A percentile compares a stretch with the other conserved stretches of the same genome.
phyloP scores from a whole-genome alignment of 352 stramenopile species.

The Globisporangium spiculum region DNA sequence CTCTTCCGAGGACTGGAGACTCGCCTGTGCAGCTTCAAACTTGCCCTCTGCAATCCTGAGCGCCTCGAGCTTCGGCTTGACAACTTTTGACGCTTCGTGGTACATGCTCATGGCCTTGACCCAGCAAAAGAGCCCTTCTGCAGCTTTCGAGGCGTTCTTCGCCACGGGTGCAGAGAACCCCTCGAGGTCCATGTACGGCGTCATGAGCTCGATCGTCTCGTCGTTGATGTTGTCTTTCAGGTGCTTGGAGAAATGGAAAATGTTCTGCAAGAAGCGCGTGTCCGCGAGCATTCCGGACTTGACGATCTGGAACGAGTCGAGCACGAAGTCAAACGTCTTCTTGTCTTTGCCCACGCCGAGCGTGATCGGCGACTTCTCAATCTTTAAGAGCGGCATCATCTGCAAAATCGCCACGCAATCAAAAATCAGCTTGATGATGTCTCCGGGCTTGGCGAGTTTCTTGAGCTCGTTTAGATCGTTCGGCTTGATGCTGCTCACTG shows the following conservation, averaged over 20 bases:
- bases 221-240: slow-evolving; percentile 93
- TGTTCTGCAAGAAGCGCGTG: slow-evolving; percentile 84
- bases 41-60: slow-evolving; percentile 85
- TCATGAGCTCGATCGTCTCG: slow-evolving; percentile 91
- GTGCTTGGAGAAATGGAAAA: slow-evolving; percentile 90
- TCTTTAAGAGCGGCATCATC: slow-evolving; percentile 78
- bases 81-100: slow-evolving; percentile 90
- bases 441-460: slow-evolving; percentile 86
- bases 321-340: slow-evolving; percentile 75
- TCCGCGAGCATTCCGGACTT: slow-evolving; percentile 87
- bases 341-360: slow-evolving; percentile 87
- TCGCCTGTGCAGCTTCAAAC: slow-evolving; percentile 79
- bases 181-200: slow-evolving; percentile 87
- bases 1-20: slow-evolving; percentile 66
- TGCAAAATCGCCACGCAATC: slow-evolving; percentile 89
- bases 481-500: slow-evolving; percentile 84
- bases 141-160: slow-evolving; percentile 88
- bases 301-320: slow-evolving; percentile 85
- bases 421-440: slow-evolving; percentile 94
- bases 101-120: slow-evolving; percentile 91
- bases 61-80: slow-evolving; percentile 92
- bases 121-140: slow-evolving; percentile 90
- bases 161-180: slow-evolving; percentile 78
- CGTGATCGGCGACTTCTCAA: slow-evolving; percentile 56
- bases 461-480: slow-evolving; percentile 93